Evolutionary conservation across 176 grass and related monocot genomes (phyloP), one percentile per base, ranked within the genome.

Genomic region (Aegilops tauschii): DNA sequence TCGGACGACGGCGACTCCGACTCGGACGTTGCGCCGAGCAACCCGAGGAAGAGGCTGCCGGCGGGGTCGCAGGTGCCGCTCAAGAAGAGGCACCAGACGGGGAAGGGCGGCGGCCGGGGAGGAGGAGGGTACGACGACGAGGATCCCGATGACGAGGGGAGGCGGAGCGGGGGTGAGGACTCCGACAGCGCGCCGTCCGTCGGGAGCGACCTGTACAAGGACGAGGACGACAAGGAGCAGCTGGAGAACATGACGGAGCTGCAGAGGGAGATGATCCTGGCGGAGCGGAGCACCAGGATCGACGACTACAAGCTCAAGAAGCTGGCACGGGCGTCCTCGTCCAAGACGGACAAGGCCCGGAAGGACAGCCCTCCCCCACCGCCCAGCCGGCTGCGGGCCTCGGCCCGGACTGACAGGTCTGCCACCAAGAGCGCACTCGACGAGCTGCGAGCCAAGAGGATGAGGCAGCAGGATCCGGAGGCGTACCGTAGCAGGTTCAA

Each of bases 171-270:
- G 12, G 28, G 28, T 28, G 93, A 90, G 30, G 91, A 97, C 40
- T 95, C 95, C 0, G 95, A 98, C 81, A 92, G 93, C 18, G 93
- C 88, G 4, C 91, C 93, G 1, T 98, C 96, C 0, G 86, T 98
- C 0, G 93, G 96, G 28, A 95, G 93, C 21, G 96, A 98, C 80
- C 86, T 98, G 49, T 98, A 98, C 88, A 98, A 95, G 88, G 96
- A 94, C 11, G 96, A 98, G 9, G 93, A 90, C 0, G 96, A 98
- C 54, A 98, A 98, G 59, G 93, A 98, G 82, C 12, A 91, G 69
- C 79, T 98, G 1, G 90, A 89, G 86, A 86, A 63, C 56, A 89
- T 98, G 93, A 80, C 96, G 6, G 96, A 98, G 75, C 49, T 98
- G 20, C 76, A 98, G 4, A 76, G 93, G 67, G 96, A 98, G 84